These are phyloP conservation scores for Pichia manshurica DNA, from an alignment of 805 yeast species.

Conservation along the genomic window DNA sequence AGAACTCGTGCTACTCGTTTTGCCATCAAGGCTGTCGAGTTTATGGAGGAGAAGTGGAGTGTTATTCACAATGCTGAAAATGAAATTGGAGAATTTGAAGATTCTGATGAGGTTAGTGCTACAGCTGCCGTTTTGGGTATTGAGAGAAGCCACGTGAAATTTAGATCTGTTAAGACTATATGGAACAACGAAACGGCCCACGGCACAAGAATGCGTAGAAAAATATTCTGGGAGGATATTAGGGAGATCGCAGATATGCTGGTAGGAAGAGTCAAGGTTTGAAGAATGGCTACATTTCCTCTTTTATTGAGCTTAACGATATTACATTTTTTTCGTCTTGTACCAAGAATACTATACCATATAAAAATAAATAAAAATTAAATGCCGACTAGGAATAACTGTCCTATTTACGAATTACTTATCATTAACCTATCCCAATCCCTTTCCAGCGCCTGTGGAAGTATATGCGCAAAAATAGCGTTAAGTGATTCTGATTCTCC, in stretches of 20 bases:
- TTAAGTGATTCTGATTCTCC: background rate
- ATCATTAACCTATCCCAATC: slow-evolving; percentile 4
- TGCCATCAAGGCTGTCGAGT: slow-evolving; percentile 63
- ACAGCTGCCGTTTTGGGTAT: slow-evolving; percentile 85
- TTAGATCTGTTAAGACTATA: slow-evolving; percentile 66
- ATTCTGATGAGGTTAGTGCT: slow-evolving; percentile 27
- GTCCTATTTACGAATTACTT: no score
- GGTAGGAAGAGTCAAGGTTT: slow-evolving; percentile 57
- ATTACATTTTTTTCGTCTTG: no score
- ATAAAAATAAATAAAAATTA: no score
- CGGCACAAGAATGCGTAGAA: slow-evolving; percentile 78
- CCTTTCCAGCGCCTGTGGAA: slow-evolving; percentile 6
- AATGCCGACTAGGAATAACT: no score
- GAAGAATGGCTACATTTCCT: background rate
- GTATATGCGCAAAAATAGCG: background rate
- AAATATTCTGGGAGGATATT: slow-evolving; percentile 72
- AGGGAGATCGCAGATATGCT: slow-evolving; percentile 79
- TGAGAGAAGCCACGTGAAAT: slow-evolving; percentile 66
- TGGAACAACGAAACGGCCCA: slow-evolving; percentile 86
- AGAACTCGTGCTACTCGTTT: slow-evolving; percentile 69
- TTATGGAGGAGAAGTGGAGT: slow-evolving; percentile 44
- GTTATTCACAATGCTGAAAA: slow-evolving; percentile 18
- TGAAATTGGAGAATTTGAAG: slow-evolving; percentile 28
- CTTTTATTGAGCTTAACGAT: no score
- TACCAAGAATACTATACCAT: no score